These are phyloP conservation scores for Sclerotinia trifoliorum DNA, from an alignment of 2,329 filamentous ascomycete genomes.

Conservation along the genomic window DNA sequence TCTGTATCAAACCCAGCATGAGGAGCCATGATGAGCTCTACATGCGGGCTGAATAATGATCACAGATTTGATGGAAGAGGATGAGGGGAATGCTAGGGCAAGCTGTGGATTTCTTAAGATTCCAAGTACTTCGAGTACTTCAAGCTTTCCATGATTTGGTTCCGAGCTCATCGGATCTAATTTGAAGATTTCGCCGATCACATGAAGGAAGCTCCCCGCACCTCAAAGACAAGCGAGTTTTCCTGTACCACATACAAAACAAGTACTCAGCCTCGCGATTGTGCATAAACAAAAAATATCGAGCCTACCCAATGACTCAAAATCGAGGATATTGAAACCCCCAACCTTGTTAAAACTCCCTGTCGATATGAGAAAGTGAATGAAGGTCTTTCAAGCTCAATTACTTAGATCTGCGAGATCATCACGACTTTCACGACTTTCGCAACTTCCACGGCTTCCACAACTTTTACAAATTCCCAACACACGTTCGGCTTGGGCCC, in stretches of 20 bases:
- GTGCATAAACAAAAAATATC: slow-evolving; percentile 23
- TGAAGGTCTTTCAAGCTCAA: slow-evolving; percentile 34
- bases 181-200: slow-evolving; percentile 11
- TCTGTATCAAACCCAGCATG: slow-evolving; percentile 69
- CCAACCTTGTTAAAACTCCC: slow-evolving; percentile 23
- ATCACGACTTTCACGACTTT: slow-evolving; percentile 29
- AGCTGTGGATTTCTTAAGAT: slow-evolving; percentile 19
- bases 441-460: slow-evolving; percentile 25
- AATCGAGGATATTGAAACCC: slow-evolving; percentile 24
- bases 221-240: slow-evolving; percentile 18
- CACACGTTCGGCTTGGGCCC: slow-evolving; percentile 22
- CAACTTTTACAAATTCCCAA: slow-evolving; percentile 25
- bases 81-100: slow-evolving; percentile 12
- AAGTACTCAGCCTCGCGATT: slow-evolving; percentile 21
- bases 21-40: slow-evolving; percentile 65
- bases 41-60: slow-evolving; percentile 42
- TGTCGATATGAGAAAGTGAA: slow-evolving; percentile 32
- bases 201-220: slow-evolving; percentile 1
- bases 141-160: not conserved
- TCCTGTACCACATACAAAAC: not conserved
- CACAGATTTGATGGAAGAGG: slow-evolving; percentile 10
- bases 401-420: slow-evolving; percentile 38
- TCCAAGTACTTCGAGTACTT: slow-evolving; percentile 23
- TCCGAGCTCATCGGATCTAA: slow-evolving; percentile 19
- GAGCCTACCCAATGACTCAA: slow-evolving; percentile 36